phyloP scores from a whole-genome alignment of 2,329 filamentous ascomycete genomes.

The Xylaria sp. region DNA sequence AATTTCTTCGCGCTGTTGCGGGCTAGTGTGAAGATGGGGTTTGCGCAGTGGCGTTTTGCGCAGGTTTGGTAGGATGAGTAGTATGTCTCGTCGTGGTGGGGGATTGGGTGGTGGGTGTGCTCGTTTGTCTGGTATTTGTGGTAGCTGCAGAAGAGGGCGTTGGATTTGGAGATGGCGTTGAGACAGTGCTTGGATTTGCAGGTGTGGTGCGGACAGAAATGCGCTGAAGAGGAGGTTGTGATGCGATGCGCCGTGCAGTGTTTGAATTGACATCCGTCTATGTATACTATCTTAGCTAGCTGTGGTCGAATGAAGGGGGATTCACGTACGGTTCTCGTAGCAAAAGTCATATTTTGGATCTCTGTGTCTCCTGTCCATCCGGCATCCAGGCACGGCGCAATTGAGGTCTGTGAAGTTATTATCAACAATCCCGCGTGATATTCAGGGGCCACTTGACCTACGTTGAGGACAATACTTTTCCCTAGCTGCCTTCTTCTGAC shows the following conservation, averaged over 20 bases:
- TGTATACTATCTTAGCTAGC: neutral
- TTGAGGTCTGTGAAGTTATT: neutral
- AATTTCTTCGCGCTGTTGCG: constrained; percentile 23
- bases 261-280: constrained; percentile 20
- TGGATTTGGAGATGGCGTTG: constrained; percentile 8
- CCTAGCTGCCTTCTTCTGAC: neutral
- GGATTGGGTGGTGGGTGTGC: constrained; percentile 8
- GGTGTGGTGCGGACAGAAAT: neutral
- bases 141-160: neutral
- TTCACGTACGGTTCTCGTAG: neutral
- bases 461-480: neutral
- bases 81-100: neutral
- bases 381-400: neutral
- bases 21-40: constrained; percentile 31
- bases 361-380: neutral
- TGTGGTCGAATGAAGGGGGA: neutral
- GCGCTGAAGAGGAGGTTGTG: neutral
- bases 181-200: neutral
- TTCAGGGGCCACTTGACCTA: neutral
- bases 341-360: neutral
- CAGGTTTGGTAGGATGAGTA: constrained; percentile 24
- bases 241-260: constrained; percentile 13
- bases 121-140: constrained; percentile 13
- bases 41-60: constrained; percentile 14
- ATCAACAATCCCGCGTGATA: neutral